phyloP scores from a whole-genome alignment of 176 grass and related monocot genomes.

The Paspalum notatum region DNA sequence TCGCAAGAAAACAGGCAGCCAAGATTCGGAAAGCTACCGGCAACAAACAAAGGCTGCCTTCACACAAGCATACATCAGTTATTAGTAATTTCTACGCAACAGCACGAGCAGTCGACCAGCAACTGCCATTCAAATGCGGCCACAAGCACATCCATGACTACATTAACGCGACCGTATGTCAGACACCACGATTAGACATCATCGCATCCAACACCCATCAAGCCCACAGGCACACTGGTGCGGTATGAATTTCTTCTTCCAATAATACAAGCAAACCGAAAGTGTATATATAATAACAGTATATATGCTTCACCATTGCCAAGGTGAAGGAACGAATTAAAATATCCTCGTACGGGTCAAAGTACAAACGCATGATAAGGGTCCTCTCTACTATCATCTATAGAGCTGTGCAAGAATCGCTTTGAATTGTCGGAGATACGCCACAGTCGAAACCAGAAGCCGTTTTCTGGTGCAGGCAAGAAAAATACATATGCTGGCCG shows the following conservation, averaged over 20 bases:
- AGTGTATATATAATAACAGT: conserved; percentile 5
- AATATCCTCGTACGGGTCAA: conserved; percentile 30
- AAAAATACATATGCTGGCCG: not conserved
- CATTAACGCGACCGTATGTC: not conserved
- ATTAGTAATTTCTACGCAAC: no score
- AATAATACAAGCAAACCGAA: conserved; percentile 1
- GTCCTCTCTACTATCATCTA: conserved; percentile 46
- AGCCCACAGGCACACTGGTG: not conserved
- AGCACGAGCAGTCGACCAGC: no score
- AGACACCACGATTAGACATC: no score
- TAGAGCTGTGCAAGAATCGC: conserved; percentile 50
- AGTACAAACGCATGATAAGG: conserved; percentile 21
- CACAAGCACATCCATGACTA: not conserved
- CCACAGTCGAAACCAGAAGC: not conserved
- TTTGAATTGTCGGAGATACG: not conserved
- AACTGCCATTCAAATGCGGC: not conserved
- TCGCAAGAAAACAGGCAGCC: no score
- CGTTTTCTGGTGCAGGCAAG: not conserved
- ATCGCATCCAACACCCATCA: no score
- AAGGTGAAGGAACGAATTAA: conserved; percentile 36
- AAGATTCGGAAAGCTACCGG: no score
- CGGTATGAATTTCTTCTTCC: not conserved
- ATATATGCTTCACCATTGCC: conserved; percentile 10
- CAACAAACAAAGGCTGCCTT: no score
- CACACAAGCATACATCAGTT: no score